Evolutionary conservation across 2,329 filamentous ascomycete genomes (phyloP).

Genomic region (Akanthomyces muscarius): DNA sequence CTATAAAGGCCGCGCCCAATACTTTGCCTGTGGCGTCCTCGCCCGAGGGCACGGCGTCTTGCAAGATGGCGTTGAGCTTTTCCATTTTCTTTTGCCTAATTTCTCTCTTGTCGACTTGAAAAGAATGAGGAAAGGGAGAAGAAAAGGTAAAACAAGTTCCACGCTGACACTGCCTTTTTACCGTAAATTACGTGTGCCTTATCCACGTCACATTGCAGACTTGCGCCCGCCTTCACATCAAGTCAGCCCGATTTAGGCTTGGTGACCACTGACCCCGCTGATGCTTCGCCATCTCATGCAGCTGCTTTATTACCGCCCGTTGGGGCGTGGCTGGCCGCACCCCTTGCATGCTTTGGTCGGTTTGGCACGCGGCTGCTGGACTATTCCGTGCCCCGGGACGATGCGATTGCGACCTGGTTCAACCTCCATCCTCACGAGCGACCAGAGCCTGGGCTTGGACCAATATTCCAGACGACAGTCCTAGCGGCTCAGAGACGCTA

Average conservation of each 20-base stretch:
- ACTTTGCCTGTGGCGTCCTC: conserved; percentile 31
- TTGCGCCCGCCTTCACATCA: not conserved
- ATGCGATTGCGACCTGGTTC: no score
- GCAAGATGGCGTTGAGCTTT: conserved; percentile 28
- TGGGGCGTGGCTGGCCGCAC: no score
- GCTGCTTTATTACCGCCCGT: not conserved
- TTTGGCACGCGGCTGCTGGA: no score
- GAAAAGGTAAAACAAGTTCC: not conserved
- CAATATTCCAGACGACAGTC: no score
- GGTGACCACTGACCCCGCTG: not conserved
- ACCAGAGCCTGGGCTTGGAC: no score
- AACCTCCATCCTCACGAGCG: no score
- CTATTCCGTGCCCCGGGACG: no score
- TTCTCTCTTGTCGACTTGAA: no score
- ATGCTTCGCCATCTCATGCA: not conserved
- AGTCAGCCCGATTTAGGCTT: not conserved
- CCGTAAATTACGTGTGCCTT: not conserved
- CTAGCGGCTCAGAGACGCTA: no score
- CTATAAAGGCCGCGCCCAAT: conserved; percentile 35
- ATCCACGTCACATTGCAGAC: no score
- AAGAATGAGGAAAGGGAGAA: not conserved
- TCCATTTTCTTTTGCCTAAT: conserved; percentile 22
- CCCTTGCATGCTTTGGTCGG: no score
- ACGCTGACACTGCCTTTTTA: not conserved
- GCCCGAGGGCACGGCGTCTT: conserved; percentile 27